Evolutionary conservation across 1,284 basidiomycete species (phyloP).

Genomic region (Wolfiporia cocos): DNA sequence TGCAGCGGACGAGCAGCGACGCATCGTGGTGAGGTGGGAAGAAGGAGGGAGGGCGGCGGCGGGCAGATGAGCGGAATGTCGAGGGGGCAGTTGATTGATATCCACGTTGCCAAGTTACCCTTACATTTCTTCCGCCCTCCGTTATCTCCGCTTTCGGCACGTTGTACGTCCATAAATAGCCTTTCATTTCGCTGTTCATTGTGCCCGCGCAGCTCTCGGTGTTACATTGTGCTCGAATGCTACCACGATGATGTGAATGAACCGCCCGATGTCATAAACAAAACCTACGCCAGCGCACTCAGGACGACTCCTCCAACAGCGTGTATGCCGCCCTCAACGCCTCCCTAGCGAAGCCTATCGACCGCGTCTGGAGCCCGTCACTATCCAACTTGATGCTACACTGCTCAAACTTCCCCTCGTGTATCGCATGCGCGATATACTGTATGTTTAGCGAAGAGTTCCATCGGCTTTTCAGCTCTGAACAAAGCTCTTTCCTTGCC

Average conservation of each 20-base stretch:
- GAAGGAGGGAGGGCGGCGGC: conserved; percentile 9
- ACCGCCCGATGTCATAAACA: too few species aligned
- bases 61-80: conserved; percentile 11
- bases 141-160: too few species aligned
- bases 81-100: not conserved
- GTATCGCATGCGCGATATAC: conserved; percentile 14
- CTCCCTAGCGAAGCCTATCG: conserved; percentile 9
- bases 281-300: too few species aligned
- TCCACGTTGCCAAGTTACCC: too few species aligned
- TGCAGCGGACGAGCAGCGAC: conserved; percentile 23
- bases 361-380: conserved; percentile 9
- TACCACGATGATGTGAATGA: too few species aligned
- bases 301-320: too few species aligned
- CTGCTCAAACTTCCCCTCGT: conserved; percentile 19
- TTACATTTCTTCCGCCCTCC: too few species aligned
- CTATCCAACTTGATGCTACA: conserved; percentile 20
- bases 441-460: conserved; percentile 8
- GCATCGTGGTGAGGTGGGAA: conserved; percentile 18
- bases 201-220: too few species aligned
- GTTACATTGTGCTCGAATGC: too few species aligned
- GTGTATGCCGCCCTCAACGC: not conserved
- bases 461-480: conserved; percentile 13
- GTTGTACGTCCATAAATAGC: too few species aligned
- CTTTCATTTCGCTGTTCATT: too few species aligned
- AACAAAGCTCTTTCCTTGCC: conserved; percentile 12